phyloP scores from a whole-genome alignment of 495 filamentous ascomycete genomes.

The Xylaria telfairii region DNA sequence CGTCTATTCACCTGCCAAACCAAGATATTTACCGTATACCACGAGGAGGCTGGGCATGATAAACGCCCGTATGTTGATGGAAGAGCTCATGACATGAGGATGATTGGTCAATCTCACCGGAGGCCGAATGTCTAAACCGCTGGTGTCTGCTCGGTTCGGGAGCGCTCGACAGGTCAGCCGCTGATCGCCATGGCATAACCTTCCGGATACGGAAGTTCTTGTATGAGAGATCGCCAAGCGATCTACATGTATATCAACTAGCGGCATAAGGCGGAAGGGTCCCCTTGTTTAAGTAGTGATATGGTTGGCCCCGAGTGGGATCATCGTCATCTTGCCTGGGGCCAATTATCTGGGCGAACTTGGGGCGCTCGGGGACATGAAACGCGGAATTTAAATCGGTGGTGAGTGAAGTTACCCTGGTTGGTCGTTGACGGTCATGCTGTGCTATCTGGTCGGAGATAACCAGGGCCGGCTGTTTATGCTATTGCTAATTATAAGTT shows the following conservation, averaged over 20 bases:
- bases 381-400: slow-evolving; percentile 12
- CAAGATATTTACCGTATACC: slow-evolving; percentile 4
- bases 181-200: slow-evolving; percentile 9
- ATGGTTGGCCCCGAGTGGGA: slow-evolving; percentile 7
- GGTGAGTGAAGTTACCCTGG: neutral
- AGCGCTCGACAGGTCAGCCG: neutral
- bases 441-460: slow-evolving; percentile 1
- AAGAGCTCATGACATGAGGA: too few relatives aligned
- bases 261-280: slow-evolving; percentile 6
- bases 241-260: slow-evolving; percentile 11
- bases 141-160: neutral
- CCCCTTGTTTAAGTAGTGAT: neutral
- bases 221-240: slow-evolving; percentile 10
- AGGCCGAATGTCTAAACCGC: slow-evolving; percentile 3
- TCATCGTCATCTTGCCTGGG: slow-evolving; percentile 4
- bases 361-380: neutral
- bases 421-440: neutral
- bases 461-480: neutral
- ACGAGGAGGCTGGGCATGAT: neutral
- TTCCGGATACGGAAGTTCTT: slow-evolving; percentile 16
- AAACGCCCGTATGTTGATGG: neutral
- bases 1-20: slow-evolving; percentile 19
- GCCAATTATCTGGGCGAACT: slow-evolving; percentile 1
- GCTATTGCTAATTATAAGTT: neutral
- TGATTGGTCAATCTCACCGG: slow-evolving; percentile 11